phyloP scores from a whole-genome alignment of 495 filamentous ascomycete genomes.

The Penicillium herquei region DNA sequence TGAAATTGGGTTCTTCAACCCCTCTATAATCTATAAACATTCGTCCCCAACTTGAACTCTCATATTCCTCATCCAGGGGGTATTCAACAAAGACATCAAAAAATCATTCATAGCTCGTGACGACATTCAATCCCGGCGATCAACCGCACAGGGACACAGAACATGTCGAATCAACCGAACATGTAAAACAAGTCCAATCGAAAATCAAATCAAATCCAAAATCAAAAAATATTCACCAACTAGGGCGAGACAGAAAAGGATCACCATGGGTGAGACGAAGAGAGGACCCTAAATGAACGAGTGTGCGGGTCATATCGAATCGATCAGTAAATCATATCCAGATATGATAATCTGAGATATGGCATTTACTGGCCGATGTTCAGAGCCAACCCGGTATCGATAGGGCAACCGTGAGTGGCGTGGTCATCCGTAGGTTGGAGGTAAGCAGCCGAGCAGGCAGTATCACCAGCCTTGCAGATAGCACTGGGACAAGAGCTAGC shows the following conservation, averaged over 20 bases:
- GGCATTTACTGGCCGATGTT: slow-evolving; percentile 36
- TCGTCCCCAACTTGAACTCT: slow-evolving; percentile 14
- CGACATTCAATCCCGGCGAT: slow-evolving; percentile 24
- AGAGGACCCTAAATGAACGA: slow-evolving; percentile 13
- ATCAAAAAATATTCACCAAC: slow-evolving; percentile 11
- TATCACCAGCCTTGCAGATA: slow-evolving; percentile 39
- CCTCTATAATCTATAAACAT: slow-evolving; percentile 20
- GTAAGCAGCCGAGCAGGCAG: slow-evolving; percentile 41
- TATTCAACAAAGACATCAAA: slow-evolving; percentile 23
- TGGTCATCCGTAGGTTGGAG: slow-evolving; percentile 42
- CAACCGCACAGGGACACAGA: slow-evolving; percentile 15
- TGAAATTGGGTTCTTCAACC: slow-evolving; percentile 13
- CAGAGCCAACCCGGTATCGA: slow-evolving; percentile 39
- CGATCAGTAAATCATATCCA: slow-evolving; percentile 19
- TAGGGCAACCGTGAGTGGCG: slow-evolving; percentile 47
- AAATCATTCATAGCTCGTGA: slow-evolving; percentile 34
- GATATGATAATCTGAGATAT: slow-evolving; percentile 4
- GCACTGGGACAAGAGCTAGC: slow-evolving; percentile 34
- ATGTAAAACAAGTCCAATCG: slow-evolving; percentile 16
- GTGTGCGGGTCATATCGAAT: slow-evolving; percentile 22
- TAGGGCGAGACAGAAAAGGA: slow-evolving; percentile 11
- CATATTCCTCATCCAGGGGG: slow-evolving; percentile 15
- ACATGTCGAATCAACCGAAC: slow-evolving; percentile 37
- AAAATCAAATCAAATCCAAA: slow-evolving; percentile 7
- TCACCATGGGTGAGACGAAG: slow-evolving; percentile 18